Evolutionary conservation across 2,329 filamentous ascomycete genomes (phyloP).

Genomic region (Alternaria metachromatica): DNA sequence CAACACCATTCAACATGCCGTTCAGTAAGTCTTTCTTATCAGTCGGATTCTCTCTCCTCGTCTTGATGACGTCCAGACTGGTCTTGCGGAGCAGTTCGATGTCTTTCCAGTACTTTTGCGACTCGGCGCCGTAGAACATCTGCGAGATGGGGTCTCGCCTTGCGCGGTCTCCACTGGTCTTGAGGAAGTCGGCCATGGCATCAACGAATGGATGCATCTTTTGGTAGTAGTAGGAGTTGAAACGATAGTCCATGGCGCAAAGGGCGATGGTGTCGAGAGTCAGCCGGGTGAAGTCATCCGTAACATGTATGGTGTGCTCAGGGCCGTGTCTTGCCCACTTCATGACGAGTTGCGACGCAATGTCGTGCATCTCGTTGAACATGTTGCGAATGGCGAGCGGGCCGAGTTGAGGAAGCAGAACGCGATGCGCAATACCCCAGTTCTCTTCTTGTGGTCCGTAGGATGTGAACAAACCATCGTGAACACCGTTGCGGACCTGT

Average conservation of each 20-base stretch:
- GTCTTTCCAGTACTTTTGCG: slow-evolving; percentile 60
- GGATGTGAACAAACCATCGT: slow-evolving; percentile 53
- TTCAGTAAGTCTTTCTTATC: slow-evolving; percentile 67
- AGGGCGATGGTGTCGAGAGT: slow-evolving; percentile 50
- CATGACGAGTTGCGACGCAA: slow-evolving; percentile 68
- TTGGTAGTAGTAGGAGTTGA: slow-evolving; percentile 50
- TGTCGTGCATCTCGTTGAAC: slow-evolving; percentile 66
- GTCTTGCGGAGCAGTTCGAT: slow-evolving; percentile 63
- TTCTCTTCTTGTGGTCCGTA: slow-evolving; percentile 48
- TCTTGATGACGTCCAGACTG: slow-evolving; percentile 63
- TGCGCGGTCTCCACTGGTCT: slow-evolving; percentile 44
- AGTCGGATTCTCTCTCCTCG: slow-evolving; percentile 61
- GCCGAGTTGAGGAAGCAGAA: slow-evolving; percentile 73
- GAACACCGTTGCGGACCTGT: slow-evolving; percentile 46
- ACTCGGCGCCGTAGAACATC: slow-evolving; percentile 44
- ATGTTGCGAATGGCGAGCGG: slow-evolving; percentile 71
- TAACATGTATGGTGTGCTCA: slow-evolving; percentile 41
- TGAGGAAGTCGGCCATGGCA: slow-evolving; percentile 49
- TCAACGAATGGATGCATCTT: slow-evolving; percentile 48
- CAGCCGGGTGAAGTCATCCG: slow-evolving; percentile 48
- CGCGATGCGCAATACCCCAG: slow-evolving; percentile 66
- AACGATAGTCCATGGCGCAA: slow-evolving; percentile 51
- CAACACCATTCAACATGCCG: slow-evolving; percentile 64
- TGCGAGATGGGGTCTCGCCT: slow-evolving; percentile 40
- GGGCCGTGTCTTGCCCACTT: slow-evolving; percentile 68